These are phyloP conservation scores for Coffea canephora DNA, from an alignment of 257 asterid species.

Conservation along the genomic window DNA sequence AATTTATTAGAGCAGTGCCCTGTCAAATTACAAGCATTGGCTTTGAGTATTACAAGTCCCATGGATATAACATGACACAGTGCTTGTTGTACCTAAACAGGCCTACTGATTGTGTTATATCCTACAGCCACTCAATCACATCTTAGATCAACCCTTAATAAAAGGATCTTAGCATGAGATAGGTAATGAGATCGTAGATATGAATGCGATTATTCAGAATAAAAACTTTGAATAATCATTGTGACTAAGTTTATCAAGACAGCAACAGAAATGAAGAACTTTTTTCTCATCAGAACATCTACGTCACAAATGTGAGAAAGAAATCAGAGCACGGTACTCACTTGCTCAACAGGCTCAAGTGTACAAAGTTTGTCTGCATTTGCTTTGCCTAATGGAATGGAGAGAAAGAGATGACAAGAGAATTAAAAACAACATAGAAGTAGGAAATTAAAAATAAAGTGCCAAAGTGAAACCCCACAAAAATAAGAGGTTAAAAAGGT, in stretches of 20 bases:
- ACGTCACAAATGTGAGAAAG: neutral
- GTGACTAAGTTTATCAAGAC: neutral
- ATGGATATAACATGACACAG: neutral
- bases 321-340: constrained; percentile 39
- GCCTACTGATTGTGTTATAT: neutral
- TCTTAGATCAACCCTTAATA: neutral
- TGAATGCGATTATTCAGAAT: neutral
- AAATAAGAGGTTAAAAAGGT: neutral
- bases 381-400: constrained; percentile 66
- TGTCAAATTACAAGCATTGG: neutral
- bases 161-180: neutral
- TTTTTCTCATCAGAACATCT: neutral
- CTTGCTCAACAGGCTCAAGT: constrained; percentile 83
- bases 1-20: neutral
- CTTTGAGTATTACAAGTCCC: neutral
- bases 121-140: neutral
- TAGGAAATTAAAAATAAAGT: neutral
- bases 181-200: neutral
- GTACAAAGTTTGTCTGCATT: constrained; percentile 73
- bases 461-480: neutral
- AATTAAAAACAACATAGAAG: neutral
- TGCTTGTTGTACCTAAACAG: neutral
- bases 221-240: neutral
- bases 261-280: neutral
- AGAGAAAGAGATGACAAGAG: constrained; percentile 14